phyloP scores from a whole-genome alignment of 2,329 filamentous ascomycete genomes.

The Cercospora citrullina region DNA sequence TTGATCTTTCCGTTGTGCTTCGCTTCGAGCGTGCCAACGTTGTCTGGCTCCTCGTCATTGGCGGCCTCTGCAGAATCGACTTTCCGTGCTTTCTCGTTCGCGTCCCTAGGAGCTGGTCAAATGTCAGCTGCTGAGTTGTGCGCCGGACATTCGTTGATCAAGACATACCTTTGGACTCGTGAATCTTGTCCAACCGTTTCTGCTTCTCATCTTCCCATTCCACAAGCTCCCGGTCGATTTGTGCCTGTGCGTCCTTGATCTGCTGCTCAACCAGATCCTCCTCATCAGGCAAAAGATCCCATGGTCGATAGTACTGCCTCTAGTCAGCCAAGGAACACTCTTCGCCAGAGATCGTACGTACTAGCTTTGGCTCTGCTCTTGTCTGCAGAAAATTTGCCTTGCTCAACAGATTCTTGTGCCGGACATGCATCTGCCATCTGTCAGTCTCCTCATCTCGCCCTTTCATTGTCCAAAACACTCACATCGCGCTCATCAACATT shows the following conservation, averaged over 20 bases:
- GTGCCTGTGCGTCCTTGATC: conserved; percentile 62
- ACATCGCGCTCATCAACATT: conserved; percentile 76
- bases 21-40: not conserved
- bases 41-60: not conserved
- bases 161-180: conserved; percentile 14
- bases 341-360: conserved; percentile 51
- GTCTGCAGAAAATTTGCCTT: conserved; percentile 74
- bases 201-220: conserved; percentile 56
- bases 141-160: not conserved
- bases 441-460: conserved; percentile 1
- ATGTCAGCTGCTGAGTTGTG: not conserved
- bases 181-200: conserved; percentile 9
- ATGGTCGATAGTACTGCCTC: conserved; percentile 79
- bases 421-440: conserved; percentile 67
- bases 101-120: not conserved
- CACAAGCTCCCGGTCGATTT: conserved; percentile 63
- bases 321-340: not conserved
- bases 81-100: not conserved
- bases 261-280: conserved; percentile 71
- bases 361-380: conserved; percentile 68
- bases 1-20: not conserved
- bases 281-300: conserved; percentile 69
- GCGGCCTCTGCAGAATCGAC: conserved; percentile 12
- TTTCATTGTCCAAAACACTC: conserved; percentile 32
- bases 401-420: conserved; percentile 70